Base-by-base conservation (phyloP, 306 rosid genomes). In the Canavalia gladiata region DNA sequence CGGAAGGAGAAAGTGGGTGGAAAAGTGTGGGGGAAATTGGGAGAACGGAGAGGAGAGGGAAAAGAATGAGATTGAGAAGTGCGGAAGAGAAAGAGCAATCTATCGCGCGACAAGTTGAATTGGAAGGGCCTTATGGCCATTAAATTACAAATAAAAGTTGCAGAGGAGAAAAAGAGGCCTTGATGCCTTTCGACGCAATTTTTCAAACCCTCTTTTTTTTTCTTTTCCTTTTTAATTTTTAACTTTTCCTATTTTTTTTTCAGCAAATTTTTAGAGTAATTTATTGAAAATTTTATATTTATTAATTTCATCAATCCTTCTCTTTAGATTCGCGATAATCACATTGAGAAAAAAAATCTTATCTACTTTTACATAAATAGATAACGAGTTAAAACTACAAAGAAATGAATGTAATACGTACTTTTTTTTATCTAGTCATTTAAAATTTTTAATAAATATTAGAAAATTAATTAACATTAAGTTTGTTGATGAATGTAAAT, bases 121-220 rank as follows among this genome's bases (percentile, higher is more conserved):
- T 86, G 87, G 73, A 86, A 85, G 52, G 94, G 91, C 92, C 92
- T 90, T 89, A 83, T 81, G 97, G 95, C 97, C 95, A 92, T 90
- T 91, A 81, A 92, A 84, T 86, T 83, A 78, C 78, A 58, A 76
- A 54, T 42, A 43, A 43, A 71, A 59, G 46, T 52, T 47, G 60
- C 72, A 54, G 47, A 51, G 12, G 0, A 2, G 30, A 69, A 47
- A 43, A 43, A 42, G 13, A 4, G 13, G 79, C 66, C 41, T 67
- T 18, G 28, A 33, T 34, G 41, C 52, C 59, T 8, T 39, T 82
- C 74, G 87, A 85, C 59, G 0, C 80, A 52, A 55, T 55, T 78
- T 18, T 68, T 78, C 68, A 46, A 30, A 45, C 72, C 77, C 76
- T 5, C 25, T 45, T 7, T 5, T 8, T 42, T 72, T 28, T 18